A percentile compares a stretch with the other conserved stretches of the same genome.
These are phyloP conservation scores for Clohesyomyces aquaticus DNA, from an alignment of 495 filamentous ascomycete genomes.

Conservation along the genomic window DNA sequence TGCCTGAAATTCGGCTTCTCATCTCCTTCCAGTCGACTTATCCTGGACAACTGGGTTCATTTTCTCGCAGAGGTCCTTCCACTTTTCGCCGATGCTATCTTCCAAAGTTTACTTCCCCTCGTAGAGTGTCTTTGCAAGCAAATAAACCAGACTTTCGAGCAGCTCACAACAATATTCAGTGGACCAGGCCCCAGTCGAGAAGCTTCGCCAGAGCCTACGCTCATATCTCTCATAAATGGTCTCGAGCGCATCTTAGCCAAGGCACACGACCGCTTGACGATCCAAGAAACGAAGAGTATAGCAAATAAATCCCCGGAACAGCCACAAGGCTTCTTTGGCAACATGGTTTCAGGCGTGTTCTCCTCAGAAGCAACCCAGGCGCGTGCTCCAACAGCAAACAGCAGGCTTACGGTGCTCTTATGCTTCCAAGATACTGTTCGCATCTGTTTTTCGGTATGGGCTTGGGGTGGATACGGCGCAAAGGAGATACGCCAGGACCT, in stretches of 20 bases:
- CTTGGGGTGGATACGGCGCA: conserved; percentile 75
- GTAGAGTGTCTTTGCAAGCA: conserved; percentile 86
- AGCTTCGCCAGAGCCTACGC: conserved; percentile 64
- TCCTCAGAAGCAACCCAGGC: conserved; percentile 74
- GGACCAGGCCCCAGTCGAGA: conserved; percentile 36
- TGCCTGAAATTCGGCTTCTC: conserved; percentile 83
- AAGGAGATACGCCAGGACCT: conserved; percentile 62
- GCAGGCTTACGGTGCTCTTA: conserved; percentile 88
- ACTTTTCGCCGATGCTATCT: conserved; percentile 78
- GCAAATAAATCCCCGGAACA: conserved; percentile 79
- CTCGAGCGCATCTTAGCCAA: conserved; percentile 87
- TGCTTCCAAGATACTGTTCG: conserved; percentile 95
- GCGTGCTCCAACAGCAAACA: conserved; percentile 83
- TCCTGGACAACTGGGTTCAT: conserved; percentile 87
- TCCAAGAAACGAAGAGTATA: conserved; percentile 71
- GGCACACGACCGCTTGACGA: conserved; percentile 80
- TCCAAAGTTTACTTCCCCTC: conserved; percentile 85
- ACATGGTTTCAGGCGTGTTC: conserved; percentile 94
- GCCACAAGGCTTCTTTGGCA: conserved; percentile 90
- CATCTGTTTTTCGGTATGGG: conserved; percentile 92
- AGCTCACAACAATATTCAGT: conserved; percentile 62
- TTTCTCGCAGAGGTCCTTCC: conserved; percentile 86
- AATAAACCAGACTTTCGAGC: conserved; percentile 68
- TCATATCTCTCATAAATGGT: conserved; percentile 80
- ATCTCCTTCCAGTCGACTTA: conserved; percentile 69